Conservation (phyloP, 1,284 basidiomycete species). For the Gomphus bonarii region DNA sequence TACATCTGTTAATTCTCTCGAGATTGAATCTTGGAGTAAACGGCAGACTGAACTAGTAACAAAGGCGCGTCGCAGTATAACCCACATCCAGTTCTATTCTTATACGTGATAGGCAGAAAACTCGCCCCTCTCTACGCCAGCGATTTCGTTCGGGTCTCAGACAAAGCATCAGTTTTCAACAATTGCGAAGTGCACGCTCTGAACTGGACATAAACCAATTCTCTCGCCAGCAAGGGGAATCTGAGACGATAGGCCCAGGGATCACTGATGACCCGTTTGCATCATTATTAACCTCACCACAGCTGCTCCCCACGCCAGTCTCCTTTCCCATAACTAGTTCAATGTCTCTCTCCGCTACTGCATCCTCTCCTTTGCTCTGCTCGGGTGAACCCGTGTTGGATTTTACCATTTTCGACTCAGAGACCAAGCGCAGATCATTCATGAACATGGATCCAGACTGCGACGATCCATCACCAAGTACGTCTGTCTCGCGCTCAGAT, state of each 20-base stretch:
- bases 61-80: neutral
- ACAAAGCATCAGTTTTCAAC: neutral
- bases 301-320: neutral
- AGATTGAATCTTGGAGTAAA: neutral
- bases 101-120: neutral
- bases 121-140: neutral
- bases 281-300: neutral
- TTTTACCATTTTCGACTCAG: neutral
- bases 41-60: neutral
- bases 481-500: neutral
- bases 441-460: conserved; percentile 1
- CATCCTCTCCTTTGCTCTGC: neutral
- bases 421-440: neutral
- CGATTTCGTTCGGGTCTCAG: neutral
- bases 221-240: neutral
- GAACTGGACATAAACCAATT: neutral
- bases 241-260: neutral
- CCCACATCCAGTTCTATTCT: neutral
- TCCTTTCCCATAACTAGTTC: neutral
- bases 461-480: neutral
- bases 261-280: conserved; percentile 7
- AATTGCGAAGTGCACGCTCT: neutral
- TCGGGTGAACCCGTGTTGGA: neutral
- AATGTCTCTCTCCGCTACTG: neutral
- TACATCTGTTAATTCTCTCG: neutral